These are phyloP conservation scores for Achaetomiella virescens DNA, from an alignment of 495 filamentous ascomycete species.

Conservation along the genomic window DNA sequence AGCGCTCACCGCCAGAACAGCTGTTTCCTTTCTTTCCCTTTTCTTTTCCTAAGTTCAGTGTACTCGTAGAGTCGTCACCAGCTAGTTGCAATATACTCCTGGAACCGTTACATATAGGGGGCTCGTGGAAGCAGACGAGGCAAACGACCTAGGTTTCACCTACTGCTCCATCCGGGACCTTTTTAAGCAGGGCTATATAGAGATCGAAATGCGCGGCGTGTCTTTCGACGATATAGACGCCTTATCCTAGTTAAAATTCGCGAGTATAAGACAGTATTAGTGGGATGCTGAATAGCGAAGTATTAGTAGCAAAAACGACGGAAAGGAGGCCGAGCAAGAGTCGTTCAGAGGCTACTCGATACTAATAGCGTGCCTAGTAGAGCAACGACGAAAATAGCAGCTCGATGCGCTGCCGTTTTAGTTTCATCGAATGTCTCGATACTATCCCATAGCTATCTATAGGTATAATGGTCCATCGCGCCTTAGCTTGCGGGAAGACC, in stretches of 20 bases:
- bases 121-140: too few relatives aligned
- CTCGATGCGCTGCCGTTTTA: background rate
- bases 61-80: too few relatives aligned
- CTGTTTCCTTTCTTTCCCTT: too few relatives aligned
- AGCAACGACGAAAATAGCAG: background rate
- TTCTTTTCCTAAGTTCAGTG: too few relatives aligned
- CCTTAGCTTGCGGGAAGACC: background rate
- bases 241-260: background rate
- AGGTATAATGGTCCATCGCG: background rate
- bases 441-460: background rate
- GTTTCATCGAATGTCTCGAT: background rate
- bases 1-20: too few relatives aligned
- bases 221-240: background rate
- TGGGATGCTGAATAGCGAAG: background rate
- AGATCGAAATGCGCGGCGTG: background rate
- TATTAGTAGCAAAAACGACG: background rate
- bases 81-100: too few relatives aligned
- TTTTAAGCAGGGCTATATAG: background rate
- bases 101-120: too few relatives aligned
- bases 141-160: too few relatives aligned
- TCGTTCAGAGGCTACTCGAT: background rate
- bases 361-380: background rate
- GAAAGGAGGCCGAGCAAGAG: background rate
- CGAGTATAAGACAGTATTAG: background rate
- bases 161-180: too few relatives aligned